Conservation (phyloP, 495 filamentous ascomycete genomes). For the Tuber umbilicatum region DNA sequence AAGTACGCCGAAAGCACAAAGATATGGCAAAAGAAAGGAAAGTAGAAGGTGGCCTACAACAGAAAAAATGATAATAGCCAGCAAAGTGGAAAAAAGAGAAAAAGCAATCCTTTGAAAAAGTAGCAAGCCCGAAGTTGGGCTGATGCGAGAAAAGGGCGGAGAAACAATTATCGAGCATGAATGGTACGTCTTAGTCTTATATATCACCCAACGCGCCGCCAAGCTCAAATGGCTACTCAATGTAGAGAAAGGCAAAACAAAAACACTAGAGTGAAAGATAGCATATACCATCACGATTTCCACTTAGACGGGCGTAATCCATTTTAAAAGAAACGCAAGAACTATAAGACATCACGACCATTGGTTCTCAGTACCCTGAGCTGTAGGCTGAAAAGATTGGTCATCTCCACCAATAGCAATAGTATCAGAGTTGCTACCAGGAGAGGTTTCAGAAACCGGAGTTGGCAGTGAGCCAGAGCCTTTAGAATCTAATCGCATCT, state of each 20-base stretch:
- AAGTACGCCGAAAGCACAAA: slow-evolving; percentile 24
- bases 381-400: slow-evolving; percentile 23
- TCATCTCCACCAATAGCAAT: slow-evolving; percentile 15
- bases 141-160: neutral
- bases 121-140: neutral
- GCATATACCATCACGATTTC: slow-evolving; percentile 1
- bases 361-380: slow-evolving; percentile 20
- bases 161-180: neutral
- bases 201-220: neutral
- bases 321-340: neutral
- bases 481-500: slow-evolving; percentile 39
- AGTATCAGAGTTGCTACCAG: slow-evolving; percentile 13
- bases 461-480: slow-evolving; percentile 35
- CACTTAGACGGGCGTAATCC: slow-evolving; percentile 4
- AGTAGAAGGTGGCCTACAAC: neutral
- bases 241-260: slow-evolving; percentile 11
- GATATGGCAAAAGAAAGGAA: slow-evolving; percentile 7
- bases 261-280: neutral
- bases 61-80: slow-evolving; percentile 10
- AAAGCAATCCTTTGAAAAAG: slow-evolving; percentile 13
- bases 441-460: slow-evolving; percentile 32
- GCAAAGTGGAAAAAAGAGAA: slow-evolving; percentile 7
- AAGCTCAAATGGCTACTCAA: neutral
- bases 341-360: slow-evolving; percentile 18
- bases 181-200: slow-evolving; percentile 3